Conservation (phyloP, 139 green algal species). For the Chlamydomonas sphaeroides region DNA sequence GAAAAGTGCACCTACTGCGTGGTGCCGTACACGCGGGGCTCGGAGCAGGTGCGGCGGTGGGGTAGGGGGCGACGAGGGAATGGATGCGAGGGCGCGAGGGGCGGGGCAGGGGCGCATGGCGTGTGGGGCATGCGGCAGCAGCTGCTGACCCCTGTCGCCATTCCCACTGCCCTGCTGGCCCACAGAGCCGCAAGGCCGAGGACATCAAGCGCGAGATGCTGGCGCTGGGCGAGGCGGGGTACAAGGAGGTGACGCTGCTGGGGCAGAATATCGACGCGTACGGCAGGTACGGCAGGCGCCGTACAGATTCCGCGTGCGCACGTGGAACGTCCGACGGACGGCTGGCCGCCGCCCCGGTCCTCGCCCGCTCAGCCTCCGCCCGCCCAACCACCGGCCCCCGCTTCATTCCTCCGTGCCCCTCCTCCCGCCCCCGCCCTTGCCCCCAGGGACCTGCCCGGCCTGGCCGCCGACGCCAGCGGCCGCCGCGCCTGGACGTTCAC, state of each 20-base stretch:
- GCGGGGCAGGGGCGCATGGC: too few species aligned
- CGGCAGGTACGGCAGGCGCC: slow-evolving; percentile 50
- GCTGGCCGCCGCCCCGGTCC: too few species aligned
- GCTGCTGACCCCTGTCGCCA: too few species aligned
- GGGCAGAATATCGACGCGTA: slow-evolving; percentile 98
- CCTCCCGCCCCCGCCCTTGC: background rate
- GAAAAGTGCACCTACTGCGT: slow-evolving; percentile 99
- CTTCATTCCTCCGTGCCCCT: background rate
- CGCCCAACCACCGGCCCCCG: too few species aligned
- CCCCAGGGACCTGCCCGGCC: slow-evolving; percentile 81
- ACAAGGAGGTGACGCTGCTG: slow-evolving; percentile 97
- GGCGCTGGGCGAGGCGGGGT: slow-evolving; percentile 85
- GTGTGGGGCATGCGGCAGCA: too few species aligned
- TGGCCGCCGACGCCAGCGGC: slow-evolving; percentile 81
- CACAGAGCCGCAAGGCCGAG: slow-evolving; percentile 81
- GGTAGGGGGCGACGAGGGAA: too few species aligned
- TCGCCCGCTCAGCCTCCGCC: too few species aligned
- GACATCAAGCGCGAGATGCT: slow-evolving; percentile 90
- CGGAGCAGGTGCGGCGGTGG: too few species aligned
- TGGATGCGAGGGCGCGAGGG: too few species aligned
- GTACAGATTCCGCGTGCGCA: background rate
- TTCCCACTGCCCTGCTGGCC: too few species aligned
- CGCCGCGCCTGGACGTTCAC: slow-evolving; percentile 93
- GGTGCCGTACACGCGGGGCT: slow-evolving; percentile 92
- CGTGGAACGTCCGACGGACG: background rate